Evolutionary conservation across 1,284 basidiomycete genomes (phyloP), one percentile per base, ranked within the genome.

Genomic region (Phlebopus sp.): DNA sequence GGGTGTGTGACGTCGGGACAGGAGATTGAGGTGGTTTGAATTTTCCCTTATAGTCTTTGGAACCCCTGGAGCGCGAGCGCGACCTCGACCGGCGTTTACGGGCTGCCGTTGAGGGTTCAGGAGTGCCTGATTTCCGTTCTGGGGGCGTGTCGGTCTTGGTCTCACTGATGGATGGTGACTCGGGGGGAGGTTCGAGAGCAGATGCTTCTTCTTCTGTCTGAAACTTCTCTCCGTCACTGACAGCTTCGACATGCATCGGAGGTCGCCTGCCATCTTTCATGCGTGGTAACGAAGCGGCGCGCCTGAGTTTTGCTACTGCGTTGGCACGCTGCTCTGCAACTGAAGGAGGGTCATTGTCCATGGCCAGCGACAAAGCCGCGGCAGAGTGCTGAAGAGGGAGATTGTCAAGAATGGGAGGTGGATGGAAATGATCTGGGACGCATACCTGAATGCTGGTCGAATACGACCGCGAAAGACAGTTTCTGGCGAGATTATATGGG

Each of bases 251-350:
- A 58, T 87, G 87, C 86, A 90, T 89, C 38, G 86, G 84, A 1
- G 88, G 88, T 40, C 92, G 76, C 42, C 90, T 73, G 2, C 90
- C 91, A 65, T 92, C 86, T 64, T 91, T 90, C 78, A 89, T 89
- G 47, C 92, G 79, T 31, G 92, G 92, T 23, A 94, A 70, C 17
- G 91, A 93, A 41, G 91, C 90, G 32, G 92, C 91, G 57, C 92
- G 82, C 69, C 90, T 92, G 55, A 95, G 80, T 71, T 85, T 91
- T 46, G 90, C 90, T 51, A 94, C 84, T n/a, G 90, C 88, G 50
- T 82, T 81, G 59, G 90, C 88, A 51, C 92, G 79, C 60, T 86
- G 79, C 59, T 85, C 79, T 46, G 84, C 79, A 73, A 79, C 74
- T 47, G 77, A 69, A 38, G 75, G 62, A 41, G 66, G 56, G 57